Percentiles rank a stretch among this genome's conserved stretches.
Conservation (phyloP, 805 yeast genomes). For the Starmerella kuoi region DNA sequence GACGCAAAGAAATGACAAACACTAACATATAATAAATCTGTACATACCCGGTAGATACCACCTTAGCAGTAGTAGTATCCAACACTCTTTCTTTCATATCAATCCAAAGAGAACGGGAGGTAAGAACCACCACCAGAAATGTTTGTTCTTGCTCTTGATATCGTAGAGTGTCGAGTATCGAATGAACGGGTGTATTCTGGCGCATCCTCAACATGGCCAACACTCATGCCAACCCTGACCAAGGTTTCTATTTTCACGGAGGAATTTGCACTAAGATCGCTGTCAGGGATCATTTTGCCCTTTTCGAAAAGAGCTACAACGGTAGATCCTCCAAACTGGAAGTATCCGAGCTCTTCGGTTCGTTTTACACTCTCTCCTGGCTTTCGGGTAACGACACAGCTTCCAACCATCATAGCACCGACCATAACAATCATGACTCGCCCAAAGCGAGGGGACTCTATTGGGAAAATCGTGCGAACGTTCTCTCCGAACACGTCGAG, state of each 20-base stretch:
- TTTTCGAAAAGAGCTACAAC: slow-evolving; percentile 52
- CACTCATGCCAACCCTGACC: slow-evolving; percentile 79
- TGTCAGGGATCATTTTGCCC: slow-evolving; percentile 41
- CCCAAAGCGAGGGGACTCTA: slow-evolving; percentile 68
- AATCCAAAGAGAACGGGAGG: slow-evolving; percentile 25
- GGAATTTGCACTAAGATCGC: slow-evolving; percentile 62
- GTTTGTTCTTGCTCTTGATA: slow-evolving; percentile 21
- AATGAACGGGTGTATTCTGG: slow-evolving; percentile 22
- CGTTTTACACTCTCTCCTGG: slow-evolving; percentile 47
- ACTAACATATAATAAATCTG: too few relatives aligned
- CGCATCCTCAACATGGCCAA: slow-evolving; percentile 47
- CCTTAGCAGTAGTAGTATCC: too few relatives aligned
- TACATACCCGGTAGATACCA: too few relatives aligned
- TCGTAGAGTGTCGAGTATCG: slow-evolving; percentile 22
- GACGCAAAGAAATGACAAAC: too few relatives aligned
- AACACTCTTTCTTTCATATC: too few relatives aligned
- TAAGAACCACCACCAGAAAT: slow-evolving; percentile 26
- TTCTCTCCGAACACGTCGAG: slow-evolving; percentile 91
- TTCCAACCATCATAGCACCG: slow-evolving; percentile 99
- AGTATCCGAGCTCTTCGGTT: slow-evolving; percentile 83
- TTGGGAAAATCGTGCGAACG: slow-evolving; percentile 63
- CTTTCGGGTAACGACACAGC: slow-evolving; percentile 58
- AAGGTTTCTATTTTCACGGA: slow-evolving; percentile 57
- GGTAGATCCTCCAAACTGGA: slow-evolving; percentile 94
- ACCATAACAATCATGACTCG: slow-evolving; percentile 64